Conservation (phyloP, 225 moss, liverwort and hornwort species). For the Neckera pumila region DNA sequence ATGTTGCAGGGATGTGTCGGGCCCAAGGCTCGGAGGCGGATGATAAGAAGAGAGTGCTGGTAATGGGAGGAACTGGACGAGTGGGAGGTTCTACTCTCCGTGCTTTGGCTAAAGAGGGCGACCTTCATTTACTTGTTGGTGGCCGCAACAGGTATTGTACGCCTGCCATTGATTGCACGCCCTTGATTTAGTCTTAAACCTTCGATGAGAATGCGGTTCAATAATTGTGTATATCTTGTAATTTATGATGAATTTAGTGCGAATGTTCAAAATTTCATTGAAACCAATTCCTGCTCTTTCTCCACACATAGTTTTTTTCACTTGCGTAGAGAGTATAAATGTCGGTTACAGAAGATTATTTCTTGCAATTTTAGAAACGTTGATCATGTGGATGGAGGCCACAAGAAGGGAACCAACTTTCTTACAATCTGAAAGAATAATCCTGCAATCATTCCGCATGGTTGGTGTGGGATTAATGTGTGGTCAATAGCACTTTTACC, state of each 20-base stretch:
- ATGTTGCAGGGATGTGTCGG: conserved; percentile 1
- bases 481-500: background rate
- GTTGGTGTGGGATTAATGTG: background rate
- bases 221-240: background rate
- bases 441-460: background rate
- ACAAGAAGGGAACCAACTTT: background rate
- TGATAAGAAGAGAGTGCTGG: conserved; percentile 38
- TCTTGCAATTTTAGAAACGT: background rate
- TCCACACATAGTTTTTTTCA: background rate
- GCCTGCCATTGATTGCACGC: background rate
- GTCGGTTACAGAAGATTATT: background rate
- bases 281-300: background rate
- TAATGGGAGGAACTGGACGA: conserved; percentile 83
- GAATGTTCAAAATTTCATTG: background rate
- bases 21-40: background rate
- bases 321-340: background rate
- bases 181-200: background rate
- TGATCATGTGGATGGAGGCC: background rate
- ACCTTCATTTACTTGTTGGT: conserved; percentile 56
- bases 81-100: conserved; percentile 70
- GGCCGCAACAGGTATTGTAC: conserved; percentile 64
- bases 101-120: conserved; percentile 46
- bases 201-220: background rate
- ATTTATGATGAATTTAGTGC: background rate
- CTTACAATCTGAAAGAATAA: background rate